Evolutionary conservation across 1,139 yeast genomes (phyloP), one percentile per base, ranked within the genome.

Genomic region (Pichia cactophila): DNA sequence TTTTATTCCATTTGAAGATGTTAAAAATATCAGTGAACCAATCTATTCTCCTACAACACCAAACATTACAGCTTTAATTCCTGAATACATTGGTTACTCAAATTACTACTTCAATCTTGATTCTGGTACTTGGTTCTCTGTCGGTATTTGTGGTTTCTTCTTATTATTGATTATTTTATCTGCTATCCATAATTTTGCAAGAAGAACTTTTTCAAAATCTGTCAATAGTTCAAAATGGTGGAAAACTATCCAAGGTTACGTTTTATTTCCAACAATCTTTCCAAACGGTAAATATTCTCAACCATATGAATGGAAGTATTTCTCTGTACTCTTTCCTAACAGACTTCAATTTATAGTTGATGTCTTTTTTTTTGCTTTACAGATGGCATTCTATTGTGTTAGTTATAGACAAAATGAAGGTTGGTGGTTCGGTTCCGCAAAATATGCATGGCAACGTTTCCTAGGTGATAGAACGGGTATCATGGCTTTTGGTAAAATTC

Each of bases 381-480:
- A 60, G 26, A 28, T 51, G 47, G 66, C 47, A 57, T 67, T 51
- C 28, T 78, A 70, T 55, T 54, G 47, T 59, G 62, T 72, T 51
- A 81, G 79, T 1, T 81, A 74, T 43, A 69, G 85, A 33, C 46
- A 53, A 4, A 45, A 44, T 48, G 61, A 80, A 0, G 45, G 59
- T 80, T 36, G 69, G 78, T 11, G 72, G 79, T 39, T 52, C 47
- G 55, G 49, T 17, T 28, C 45, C 11, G 29, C 40, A 5, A 8
- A n/a, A 11, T 10, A 38, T 10, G 66, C 77, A 53, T 60, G 77
- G 58, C 86, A 86, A 0, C 68, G 80, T 40, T 60, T 78, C 36
- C 72, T 69, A 46, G 78, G 77, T 1, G 78, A 73, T 26, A 64
- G 82, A 53, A 62, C 76, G 0, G 74, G 80, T 50, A 66, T 75